Evolutionary conservation across 306 rosid genomes (phyloP).

Genomic region (Morella rubra): DNA sequence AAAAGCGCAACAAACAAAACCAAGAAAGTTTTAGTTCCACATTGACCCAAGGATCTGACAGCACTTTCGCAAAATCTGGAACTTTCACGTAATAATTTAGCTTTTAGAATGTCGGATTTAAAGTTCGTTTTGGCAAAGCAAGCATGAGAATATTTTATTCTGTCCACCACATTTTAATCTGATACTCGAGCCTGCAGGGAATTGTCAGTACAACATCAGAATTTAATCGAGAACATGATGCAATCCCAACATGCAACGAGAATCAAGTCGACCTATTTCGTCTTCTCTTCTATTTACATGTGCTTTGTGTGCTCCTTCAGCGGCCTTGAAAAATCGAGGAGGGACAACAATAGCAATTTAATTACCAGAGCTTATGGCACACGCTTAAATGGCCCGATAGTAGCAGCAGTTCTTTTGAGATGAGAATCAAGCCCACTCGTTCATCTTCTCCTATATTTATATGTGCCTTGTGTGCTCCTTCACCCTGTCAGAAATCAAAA

Average conservation of each 20-base stretch:
- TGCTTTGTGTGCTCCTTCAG: constrained; percentile 28
- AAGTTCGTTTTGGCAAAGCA: not conserved
- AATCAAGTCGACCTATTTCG: constrained; percentile 31
- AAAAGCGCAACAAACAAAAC: too few relatives aligned
- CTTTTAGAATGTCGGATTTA: not conserved
- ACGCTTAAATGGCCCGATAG: too few relatives aligned
- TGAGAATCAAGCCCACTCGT: not conserved
- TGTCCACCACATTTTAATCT: not conserved
- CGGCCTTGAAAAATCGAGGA: constrained; percentile 20
- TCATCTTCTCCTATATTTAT: constrained; percentile 27
- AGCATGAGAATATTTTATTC: not conserved
- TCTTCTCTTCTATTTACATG: constrained; percentile 23
- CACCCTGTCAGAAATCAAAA: constrained; percentile 22
- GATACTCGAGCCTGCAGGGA: not conserved
- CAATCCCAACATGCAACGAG: constrained; percentile 32
- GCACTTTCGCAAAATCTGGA: not conserved
- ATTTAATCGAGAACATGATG: constrained; percentile 33
- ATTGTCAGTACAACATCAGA: constrained; percentile 13
- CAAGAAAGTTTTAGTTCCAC: not conserved
- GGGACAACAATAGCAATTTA: not conserved
- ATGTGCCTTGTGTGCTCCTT: constrained; percentile 25
- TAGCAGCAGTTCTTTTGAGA: too few relatives aligned
- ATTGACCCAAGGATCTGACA: not conserved
- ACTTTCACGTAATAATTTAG: not conserved
- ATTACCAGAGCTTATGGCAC: constrained; percentile 29